Evolutionary conservation across 169 alveolate genomes (phyloP).

Genomic region (Plasmodium vinckei): DNA sequence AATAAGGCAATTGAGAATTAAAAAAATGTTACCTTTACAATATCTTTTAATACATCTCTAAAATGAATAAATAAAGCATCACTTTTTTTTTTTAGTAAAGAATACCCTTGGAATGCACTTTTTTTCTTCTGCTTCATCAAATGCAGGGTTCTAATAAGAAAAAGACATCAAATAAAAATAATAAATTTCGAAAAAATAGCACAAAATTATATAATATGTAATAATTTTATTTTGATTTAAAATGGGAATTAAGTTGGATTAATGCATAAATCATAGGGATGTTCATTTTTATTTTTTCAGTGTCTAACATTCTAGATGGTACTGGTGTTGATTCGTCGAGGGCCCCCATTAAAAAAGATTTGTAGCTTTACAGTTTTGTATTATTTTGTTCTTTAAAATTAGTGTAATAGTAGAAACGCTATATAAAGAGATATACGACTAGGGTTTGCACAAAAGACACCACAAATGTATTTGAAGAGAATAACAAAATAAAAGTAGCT

Average conservation of each 20-base stretch:
- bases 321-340: constrained; percentile 77
- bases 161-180: neutral
- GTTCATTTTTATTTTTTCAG: constrained; percentile 1
- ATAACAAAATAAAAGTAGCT: constrained; percentile 1
- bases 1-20: too few relatives aligned
- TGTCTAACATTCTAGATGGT: constrained; percentile 69
- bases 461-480: constrained; percentile 14
- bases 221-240: neutral
- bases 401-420: constrained; percentile 3
- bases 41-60: constrained; percentile 92
- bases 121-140: constrained; percentile 87
- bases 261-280: too few relatives aligned
- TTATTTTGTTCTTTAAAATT: constrained; percentile 3
- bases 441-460: constrained; percentile 12
- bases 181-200: neutral
- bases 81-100: constrained; percentile 93
- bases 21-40: constrained; percentile 87
- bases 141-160: constrained; percentile 86
- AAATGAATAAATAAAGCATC: constrained; percentile 95
- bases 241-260: too few relatives aligned
- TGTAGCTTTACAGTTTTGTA: too few relatives aligned
- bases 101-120: constrained; percentile 95
- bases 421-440: neutral
- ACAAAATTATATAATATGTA: neutral
- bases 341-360: constrained; percentile 65